Evolutionary conservation across 2,329 filamentous ascomycete genomes (phyloP).

Genomic region (Xylariomycetidae sp.): DNA sequence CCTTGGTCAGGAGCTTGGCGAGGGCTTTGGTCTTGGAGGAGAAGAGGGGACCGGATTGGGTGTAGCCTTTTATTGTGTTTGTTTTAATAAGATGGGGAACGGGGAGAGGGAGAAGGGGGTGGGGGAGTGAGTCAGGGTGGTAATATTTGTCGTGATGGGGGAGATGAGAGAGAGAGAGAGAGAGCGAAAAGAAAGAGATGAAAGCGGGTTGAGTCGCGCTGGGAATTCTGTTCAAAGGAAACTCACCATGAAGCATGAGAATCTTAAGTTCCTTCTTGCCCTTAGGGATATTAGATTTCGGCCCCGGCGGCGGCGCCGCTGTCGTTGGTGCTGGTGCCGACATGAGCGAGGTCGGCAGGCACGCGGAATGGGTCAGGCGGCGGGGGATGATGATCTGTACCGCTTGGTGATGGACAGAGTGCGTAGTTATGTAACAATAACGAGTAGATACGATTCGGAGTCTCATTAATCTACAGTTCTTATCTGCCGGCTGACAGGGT

Average conservation of each 20-base stretch:
- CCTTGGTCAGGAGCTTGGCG: constrained; percentile 73
- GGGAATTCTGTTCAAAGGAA: not conserved
- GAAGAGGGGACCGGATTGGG: constrained; percentile 83
- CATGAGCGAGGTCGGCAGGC: not conserved
- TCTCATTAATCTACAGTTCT: too few relatives aligned
- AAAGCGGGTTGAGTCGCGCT: not conserved
- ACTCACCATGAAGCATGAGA: constrained; percentile 69
- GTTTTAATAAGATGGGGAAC: constrained; percentile 1
- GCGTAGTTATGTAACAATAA: too few relatives aligned
- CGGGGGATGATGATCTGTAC: not conserved
- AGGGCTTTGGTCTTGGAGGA: constrained; percentile 83
- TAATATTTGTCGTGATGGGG: constrained; percentile 1
- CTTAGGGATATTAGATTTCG: constrained; percentile 28
- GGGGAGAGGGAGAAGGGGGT: not conserved
- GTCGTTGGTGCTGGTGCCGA: too few relatives aligned
- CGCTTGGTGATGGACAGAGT: not conserved
- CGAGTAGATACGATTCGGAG: not conserved
- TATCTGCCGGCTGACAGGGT: too few relatives aligned
- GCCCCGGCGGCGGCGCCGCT: constrained; percentile 8
- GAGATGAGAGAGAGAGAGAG: not conserved
- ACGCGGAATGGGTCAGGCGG: not conserved
- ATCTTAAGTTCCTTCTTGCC: constrained; percentile 57
- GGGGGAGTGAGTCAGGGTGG: not conserved
- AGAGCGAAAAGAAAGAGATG: not conserved
- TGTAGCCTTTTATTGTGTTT: constrained; percentile 59